A percentile compares a stretch with the other conserved stretches of the same genome.
These are phyloP conservation scores for Coemansia brasiliensis DNA, from an alignment of 192 early-diverging fungal species.

Conservation along the genomic window DNA sequence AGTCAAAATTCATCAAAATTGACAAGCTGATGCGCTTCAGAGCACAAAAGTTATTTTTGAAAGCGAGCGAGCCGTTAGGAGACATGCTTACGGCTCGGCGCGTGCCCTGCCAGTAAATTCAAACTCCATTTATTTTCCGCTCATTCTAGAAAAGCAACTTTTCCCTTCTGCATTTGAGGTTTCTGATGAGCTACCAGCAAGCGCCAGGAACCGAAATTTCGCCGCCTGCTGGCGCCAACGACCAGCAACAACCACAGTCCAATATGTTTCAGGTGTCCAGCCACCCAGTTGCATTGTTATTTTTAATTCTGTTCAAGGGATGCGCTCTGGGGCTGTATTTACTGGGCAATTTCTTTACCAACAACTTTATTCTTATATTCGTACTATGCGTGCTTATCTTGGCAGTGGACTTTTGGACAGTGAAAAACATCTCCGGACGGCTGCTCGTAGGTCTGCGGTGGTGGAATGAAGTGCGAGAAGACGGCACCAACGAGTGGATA, in stretches of 20 bases:
- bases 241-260: conserved; percentile 10
- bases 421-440: conserved; percentile 97
- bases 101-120: too few species aligned
- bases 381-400: conserved; percentile 88
- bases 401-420: conserved; percentile 98
- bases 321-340: conserved; percentile 84
- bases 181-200: conserved; percentile 9
- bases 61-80: too few species aligned
- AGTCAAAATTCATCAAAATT: too few species aligned
- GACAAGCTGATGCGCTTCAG: too few species aligned
- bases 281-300: conserved; percentile 89
- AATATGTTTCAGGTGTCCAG: conserved; percentile 56
- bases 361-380: conserved; percentile 87
- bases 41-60: too few species aligned
- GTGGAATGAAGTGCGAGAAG: conserved; percentile 99
- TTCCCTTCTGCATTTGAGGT: too few species aligned
- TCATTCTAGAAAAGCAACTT: too few species aligned
- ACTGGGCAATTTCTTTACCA: conserved; percentile 77
- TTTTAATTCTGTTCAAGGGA: conserved; percentile 86
- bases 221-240: neutral
- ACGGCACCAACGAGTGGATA: conserved; percentile 93
- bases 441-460: conserved; percentile 95
- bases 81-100: too few species aligned
- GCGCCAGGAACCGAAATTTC: neutral
- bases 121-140: too few species aligned